Conservation (phyloP, 2,329 filamentous ascomycete genomes). For the Ophiostoma montium region DNA sequence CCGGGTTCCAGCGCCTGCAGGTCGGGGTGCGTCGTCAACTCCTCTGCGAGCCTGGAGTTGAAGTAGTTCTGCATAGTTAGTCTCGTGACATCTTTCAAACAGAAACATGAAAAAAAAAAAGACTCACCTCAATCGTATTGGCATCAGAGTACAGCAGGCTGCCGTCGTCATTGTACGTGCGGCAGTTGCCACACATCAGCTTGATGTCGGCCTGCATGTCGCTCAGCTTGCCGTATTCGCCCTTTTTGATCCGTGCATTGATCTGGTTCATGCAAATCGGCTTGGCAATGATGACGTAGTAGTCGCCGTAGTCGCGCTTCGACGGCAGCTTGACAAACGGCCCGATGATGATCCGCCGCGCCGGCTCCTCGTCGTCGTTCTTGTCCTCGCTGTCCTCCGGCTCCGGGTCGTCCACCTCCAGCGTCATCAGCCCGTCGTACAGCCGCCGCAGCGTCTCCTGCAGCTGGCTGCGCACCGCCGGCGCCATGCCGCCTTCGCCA, state of each 20-base stretch:
- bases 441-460: conserved; percentile 66
- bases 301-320: conserved; percentile 82
- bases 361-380: conserved; percentile 38
- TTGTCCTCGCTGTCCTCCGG: conserved; percentile 30
- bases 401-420: conserved; percentile 64
- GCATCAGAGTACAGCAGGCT: conserved; percentile 88
- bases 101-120: conserved; percentile 8
- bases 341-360: conserved; percentile 72
- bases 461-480: conserved; percentile 59
- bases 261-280: conserved; percentile 97
- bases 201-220: conserved; percentile 74
- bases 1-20: conserved; percentile 16
- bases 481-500: conserved; percentile 27
- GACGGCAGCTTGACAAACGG: conserved; percentile 87
- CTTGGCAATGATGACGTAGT: conserved; percentile 82
- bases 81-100: not conserved
- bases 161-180: conserved; percentile 92
- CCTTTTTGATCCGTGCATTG: conserved; percentile 86
- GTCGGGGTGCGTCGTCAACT: conserved; percentile 14
- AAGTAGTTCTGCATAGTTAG: conserved; percentile 37
- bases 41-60: conserved; percentile 33
- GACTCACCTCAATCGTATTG: conserved; percentile 74
- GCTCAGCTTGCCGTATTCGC: conserved; percentile 71
- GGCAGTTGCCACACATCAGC: conserved; percentile 77
- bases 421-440: conserved; percentile 66